Evolutionary conservation across 176 grass and related monocot genomes (phyloP), one percentile per base, ranked within the genome.

Genomic region (Chrysopogon serrulatus): DNA sequence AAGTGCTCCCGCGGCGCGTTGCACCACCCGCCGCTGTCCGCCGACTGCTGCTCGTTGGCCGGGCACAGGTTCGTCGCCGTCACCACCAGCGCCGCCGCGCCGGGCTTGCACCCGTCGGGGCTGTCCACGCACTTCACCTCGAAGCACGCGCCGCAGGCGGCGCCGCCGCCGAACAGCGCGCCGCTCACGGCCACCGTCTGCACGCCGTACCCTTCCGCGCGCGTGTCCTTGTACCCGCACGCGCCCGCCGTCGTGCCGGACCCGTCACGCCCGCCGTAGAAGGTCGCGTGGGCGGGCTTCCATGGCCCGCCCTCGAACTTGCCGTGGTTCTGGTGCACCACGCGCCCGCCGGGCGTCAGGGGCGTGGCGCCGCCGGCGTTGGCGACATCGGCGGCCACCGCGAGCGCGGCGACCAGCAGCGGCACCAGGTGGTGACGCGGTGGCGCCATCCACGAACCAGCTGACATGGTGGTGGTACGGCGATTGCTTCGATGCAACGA

Each of bases 171-270:
- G 87, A 85, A 95, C 40, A 98, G 75, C 57, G 35, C 81, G 26
- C 82, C 30, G 92, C 95, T 98, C 82, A 98, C 85, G 5, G 92
- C 95, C 49, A 71, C 92, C 24, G 90, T 98, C 87, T 93, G 72
- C 78, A 95, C 42, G 37, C 95, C 92, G 59, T 98, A 98, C 28
- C 95, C 95, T 53, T 95, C 81, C 37, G 79, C 79, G 10, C 84
- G 60, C 27, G 88, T 90, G 85, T 93, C 93, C 79, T 88, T 85
- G 72, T 96, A 96, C 40, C 90, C 93, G n/a, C 90, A 96, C 13
- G 88, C 86, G 14, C 93, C 93, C 8, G 73, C 88, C 76, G 74
- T 85, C 12, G 90, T 68, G 30, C 66, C 88, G 18, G 90, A 92
- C 31, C 93, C 90, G 64, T 95, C 90, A 4, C 77, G 53, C 3